Percentiles rank a stretch among this genome's conserved stretches.
phyloP scores from a whole-genome alignment of 352 stramenopile genomes.

The Globisporangium orthogonon region DNA sequence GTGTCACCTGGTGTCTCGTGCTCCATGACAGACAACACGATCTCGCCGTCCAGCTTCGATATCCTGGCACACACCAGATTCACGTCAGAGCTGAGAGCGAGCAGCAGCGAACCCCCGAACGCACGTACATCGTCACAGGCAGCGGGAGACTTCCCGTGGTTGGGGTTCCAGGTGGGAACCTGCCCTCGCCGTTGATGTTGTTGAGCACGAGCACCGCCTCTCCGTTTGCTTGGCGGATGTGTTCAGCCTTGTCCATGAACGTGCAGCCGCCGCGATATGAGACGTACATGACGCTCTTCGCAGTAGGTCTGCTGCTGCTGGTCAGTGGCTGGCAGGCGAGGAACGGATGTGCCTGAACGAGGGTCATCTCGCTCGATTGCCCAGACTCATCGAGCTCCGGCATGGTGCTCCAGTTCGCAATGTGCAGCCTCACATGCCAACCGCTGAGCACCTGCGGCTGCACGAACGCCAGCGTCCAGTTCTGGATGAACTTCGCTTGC shows the following conservation, averaged over 20 bases:
- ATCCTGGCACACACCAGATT: conserved; percentile 28
- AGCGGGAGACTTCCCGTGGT: conserved; percentile 25
- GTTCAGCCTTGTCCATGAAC: conserved; percentile 62
- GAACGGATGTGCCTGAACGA: conserved; percentile 31
- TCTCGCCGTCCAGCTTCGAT: conserved; percentile 52
- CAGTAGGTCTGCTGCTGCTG: background rate
- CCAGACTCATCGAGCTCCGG: conserved; percentile 14
- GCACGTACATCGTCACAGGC: conserved; percentile 50
- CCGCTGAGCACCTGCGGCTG: conserved; percentile 30
- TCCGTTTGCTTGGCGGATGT: conserved; percentile 23
- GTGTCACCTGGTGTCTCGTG: conserved; percentile 28
- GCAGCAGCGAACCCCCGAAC: background rate
- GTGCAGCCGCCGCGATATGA: conserved; percentile 51
- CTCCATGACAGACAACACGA: conserved; percentile 57
- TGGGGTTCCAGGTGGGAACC: conserved; percentile 35
- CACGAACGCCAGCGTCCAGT: conserved; percentile 52
- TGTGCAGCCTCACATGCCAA: conserved; percentile 47
- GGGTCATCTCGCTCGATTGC: conserved; percentile 12
- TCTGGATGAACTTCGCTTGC: conserved; percentile 15
- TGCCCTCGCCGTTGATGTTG: conserved; percentile 49
- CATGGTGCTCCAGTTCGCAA: conserved; percentile 53
- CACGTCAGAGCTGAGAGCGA: background rate
- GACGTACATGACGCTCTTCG: conserved; percentile 19
- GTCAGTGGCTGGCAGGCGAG: conserved; percentile 28
- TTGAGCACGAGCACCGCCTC: conserved; percentile 51